Percentiles rank a stretch among this genome's conserved stretches.
Conservation (phyloP, 2,329 filamentous ascomycete genomes). For the Penicillium sp. region DNA sequence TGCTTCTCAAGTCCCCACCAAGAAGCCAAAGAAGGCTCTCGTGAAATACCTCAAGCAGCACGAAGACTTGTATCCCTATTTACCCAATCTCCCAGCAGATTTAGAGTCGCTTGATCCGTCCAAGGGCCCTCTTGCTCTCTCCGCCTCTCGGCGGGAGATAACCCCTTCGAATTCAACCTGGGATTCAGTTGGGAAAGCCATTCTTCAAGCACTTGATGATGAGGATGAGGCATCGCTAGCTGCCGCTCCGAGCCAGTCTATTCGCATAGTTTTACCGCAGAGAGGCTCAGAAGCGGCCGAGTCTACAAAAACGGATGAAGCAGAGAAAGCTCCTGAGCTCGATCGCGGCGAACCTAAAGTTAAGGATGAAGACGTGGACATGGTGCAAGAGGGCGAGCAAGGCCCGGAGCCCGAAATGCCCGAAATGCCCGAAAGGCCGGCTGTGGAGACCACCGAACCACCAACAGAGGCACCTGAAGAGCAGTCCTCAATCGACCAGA, state of each 20-base stretch:
- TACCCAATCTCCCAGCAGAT: constrained; percentile 37
- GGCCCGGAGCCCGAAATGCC: constrained; percentile 8
- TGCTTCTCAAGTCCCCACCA: constrained; percentile 50
- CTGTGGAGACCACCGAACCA: constrained; percentile 12
- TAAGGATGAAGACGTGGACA: constrained; percentile 18
- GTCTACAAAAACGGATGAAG: constrained; percentile 15
- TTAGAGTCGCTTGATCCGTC: constrained; percentile 29
- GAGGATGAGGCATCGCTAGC: constrained; percentile 36
- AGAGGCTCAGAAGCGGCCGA: constrained; percentile 23
- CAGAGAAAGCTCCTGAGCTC: constrained; percentile 11
- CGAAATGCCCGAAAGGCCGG: constrained; percentile 7
- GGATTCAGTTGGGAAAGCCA: constrained; percentile 49
- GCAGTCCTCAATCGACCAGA: constrained; percentile 36
- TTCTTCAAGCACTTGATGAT: constrained; percentile 45
- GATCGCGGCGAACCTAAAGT: constrained; percentile 4
- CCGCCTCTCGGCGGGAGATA: constrained; percentile 41
- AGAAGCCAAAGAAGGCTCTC: constrained; percentile 52
- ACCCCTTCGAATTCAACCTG: constrained; percentile 40
- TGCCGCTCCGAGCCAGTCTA: constrained; percentile 37
- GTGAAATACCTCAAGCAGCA: constrained; percentile 53
- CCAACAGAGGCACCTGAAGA: constrained; percentile 28
- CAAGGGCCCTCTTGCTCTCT: constrained; percentile 37
- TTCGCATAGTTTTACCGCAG: constrained; percentile 44
- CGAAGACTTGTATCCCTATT: constrained; percentile 53
- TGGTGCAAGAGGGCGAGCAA: constrained; percentile 16